Base-by-base conservation (phyloP, 768 basidiomycete species). In the Phylloporus sp. region DNA sequence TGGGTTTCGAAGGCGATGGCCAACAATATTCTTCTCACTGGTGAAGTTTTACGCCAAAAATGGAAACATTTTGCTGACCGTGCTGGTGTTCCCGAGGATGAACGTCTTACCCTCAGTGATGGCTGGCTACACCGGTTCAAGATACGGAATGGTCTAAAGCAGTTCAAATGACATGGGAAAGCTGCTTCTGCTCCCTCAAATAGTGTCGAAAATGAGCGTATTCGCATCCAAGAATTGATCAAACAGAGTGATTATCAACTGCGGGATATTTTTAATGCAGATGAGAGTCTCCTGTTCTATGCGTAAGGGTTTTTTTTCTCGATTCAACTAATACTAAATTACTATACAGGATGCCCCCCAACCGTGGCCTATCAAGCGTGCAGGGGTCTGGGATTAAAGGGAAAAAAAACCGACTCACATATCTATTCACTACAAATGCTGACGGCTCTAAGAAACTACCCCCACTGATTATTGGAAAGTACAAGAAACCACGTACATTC, bases 221-320 rank as follows among this genome's bases (percentile, higher is more conserved):
- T 54, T 11, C 50, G 50, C 0, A 38, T 73, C 2, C 49, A 57
- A 24, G 55, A 60, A 24, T 36, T 69, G 1, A 59, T 68, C 10
- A 37, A 51, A 28, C 49, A 62, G 18, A 24, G 48, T 48, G 55
- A 55, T 2, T 71, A 66, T 42, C 22, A 45, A 29, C 45, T 55
- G 9, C 41, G 47, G 7, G 64, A 72, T 46, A 23, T 67, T 11
- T 72, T 64, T 28, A 72, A 72, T 46, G 61, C 65, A 52, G 69
- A 72, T 47, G 62, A 71, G 44, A 65, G 62, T 4, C 60, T 64
- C 0, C 49, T 70, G 5, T 71, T 69, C 47, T 70, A 63, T 60
- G 64, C 35, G 58, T 69, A 42, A 20, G 59, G 44, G 46, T 23
- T 27, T 23, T 45, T 18, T 15, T 22, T 24, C 46, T 38, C n/a